phyloP scores from a whole-genome alignment of 257 asterid genomes.

The Fraxinus americana region DNA sequence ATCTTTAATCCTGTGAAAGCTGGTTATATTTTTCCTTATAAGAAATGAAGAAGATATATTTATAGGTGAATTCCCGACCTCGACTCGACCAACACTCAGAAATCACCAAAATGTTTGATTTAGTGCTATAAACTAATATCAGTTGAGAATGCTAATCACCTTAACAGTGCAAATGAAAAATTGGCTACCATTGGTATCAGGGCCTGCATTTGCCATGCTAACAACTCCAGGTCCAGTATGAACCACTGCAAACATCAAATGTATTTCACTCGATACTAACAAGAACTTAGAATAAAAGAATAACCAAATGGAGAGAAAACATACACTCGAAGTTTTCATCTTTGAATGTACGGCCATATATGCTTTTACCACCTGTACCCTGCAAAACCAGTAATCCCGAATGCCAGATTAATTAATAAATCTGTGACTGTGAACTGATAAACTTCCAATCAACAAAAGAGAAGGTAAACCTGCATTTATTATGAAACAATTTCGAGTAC shows the following conservation, averaged over 20 bases:
- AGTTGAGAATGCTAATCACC: conserved; percentile 46
- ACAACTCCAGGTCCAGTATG: conserved; percentile 95
- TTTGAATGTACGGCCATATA: conserved; percentile 88
- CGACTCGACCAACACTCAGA: neutral
- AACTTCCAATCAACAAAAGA: conserved; percentile 14
- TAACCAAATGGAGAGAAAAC: conserved; percentile 34
- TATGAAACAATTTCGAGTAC: neutral
- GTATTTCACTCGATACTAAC: conserved; percentile 8
- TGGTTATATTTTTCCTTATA: conserved; percentile 9
- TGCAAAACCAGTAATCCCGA: conserved; percentile 29
- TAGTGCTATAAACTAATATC: neutral
- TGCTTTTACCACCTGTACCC: conserved; percentile 99
- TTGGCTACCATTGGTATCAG: conserved; percentile 97
- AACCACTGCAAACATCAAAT: conserved; percentile 54
- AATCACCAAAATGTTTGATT: neutral
- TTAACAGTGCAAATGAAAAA: conserved; percentile 90
- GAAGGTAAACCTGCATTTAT: conserved; percentile 2
- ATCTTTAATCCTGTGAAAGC: neutral
- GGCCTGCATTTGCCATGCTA: conserved; percentile 99
- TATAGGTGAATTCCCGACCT: neutral
- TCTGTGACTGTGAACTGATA: conserved; percentile 3
- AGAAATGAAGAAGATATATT: neutral
- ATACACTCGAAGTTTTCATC: conserved; percentile 93
- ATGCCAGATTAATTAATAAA: conserved; percentile 11
- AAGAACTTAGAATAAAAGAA: conserved; percentile 9